Base-by-base conservation (phyloP, 257 asterid genomes). In the Solanum dulcamara region DNA sequence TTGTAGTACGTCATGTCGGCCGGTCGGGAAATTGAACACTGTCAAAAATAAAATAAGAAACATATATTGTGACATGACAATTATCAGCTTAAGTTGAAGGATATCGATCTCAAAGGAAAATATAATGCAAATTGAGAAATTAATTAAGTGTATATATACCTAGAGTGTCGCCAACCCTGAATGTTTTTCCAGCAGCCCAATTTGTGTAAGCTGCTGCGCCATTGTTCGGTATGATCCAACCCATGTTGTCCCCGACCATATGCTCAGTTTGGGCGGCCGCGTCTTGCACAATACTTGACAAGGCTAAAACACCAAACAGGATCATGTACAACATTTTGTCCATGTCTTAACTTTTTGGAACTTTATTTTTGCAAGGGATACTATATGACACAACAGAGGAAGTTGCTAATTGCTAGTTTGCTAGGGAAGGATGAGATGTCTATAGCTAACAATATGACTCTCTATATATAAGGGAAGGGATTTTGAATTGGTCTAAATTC, bases 1-100 rank as follows among this genome's bases (percentile, higher is more conserved):
- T 89, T 59, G 85, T 14, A 28, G 84, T 0, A 91, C 89, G 55
- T 92, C 91, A 85, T 92, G 95, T 35, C 32, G 26, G 75, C 50
- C 79, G 11, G 91, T 85, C 80, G 7, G 0, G 32, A 92, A 92
- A 64, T 90, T 91, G 89, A 92, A 90, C 48, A 50, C 93, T 91
- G 81, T 9, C n/a, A 35, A 80, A 72, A 46, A 42, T 18, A 35
- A 30, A 70, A 33, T 13, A 83, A 70, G 33, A 42, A 70, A n/a
- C 50, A 18, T 4, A 4, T 12, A 6, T n/a, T n/a, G 62, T 75
- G 28, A 26, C 38, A 77, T 4, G 3, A 51, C 1, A 26, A 17
- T 3, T 2, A 2, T 26, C 60, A 40, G 30, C 26, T 40, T 26
- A 33, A 71, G 26, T 6, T 37, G 20, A 55, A 33, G 18, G 46